phyloP scores from a whole-genome alignment of 179 eudicot species.

The Beta macrorhiza region DNA sequence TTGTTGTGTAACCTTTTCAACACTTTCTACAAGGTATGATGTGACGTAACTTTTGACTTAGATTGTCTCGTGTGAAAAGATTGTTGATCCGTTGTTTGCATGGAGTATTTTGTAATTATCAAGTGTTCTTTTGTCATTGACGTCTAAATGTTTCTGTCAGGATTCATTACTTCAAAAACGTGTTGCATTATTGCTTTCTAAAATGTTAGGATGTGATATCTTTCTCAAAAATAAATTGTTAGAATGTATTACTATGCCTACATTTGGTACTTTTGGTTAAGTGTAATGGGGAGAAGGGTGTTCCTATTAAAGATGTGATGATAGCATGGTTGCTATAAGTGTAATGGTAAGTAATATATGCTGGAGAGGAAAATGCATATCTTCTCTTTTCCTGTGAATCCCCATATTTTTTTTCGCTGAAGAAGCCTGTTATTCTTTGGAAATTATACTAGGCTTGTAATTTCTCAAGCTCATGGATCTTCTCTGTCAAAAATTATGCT shows the following conservation, averaged over 20 bases:
- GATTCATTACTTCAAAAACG: neutral
- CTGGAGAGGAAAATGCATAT: too few relatives aligned
- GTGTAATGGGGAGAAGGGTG: too few relatives aligned
- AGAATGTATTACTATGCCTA: too few relatives aligned
- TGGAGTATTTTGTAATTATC: neutral
- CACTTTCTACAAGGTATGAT: conserved; percentile 89
- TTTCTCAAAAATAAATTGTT: neutral
- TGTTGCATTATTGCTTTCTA: neutral
- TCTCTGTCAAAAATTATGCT: neutral
- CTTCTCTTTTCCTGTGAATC: too few relatives aligned
- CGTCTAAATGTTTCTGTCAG: neutral
- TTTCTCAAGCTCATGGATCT: neutral
- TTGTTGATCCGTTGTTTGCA: neutral
- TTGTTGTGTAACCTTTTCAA: conserved; percentile 95
- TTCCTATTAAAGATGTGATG: too few relatives aligned
- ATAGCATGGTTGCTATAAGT: too few relatives aligned
- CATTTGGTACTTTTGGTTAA: too few relatives aligned
- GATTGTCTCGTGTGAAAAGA: neutral
- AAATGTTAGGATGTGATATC: neutral
- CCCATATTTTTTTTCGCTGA: too few relatives aligned
- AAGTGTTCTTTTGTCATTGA: neutral
- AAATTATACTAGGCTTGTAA: neutral
- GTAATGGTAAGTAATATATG: too few relatives aligned
- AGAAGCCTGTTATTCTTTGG: too few relatives aligned
- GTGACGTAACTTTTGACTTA: neutral